Evolutionary conservation across 345 rosid species (phyloP).

Genomic region (Psidium friedrichsthalianum): DNA sequence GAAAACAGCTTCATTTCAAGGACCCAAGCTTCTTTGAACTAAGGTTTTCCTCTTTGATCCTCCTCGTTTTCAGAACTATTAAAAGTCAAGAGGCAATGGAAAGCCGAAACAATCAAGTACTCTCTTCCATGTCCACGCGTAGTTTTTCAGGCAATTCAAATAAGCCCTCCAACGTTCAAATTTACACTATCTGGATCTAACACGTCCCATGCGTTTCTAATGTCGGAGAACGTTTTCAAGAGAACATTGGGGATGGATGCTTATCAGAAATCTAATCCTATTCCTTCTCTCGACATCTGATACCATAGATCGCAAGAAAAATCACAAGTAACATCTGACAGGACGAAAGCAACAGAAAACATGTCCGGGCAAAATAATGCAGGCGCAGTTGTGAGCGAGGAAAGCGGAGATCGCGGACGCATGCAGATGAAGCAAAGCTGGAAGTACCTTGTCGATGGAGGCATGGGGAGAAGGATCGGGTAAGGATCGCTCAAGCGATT

Average conservation of each 20-base stretch:
- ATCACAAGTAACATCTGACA: not conserved
- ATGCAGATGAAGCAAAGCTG: not conserved
- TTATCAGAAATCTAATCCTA: not conserved
- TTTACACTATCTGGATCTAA: not conserved
- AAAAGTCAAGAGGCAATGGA: not conserved
- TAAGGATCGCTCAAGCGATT: slow-evolving; percentile 39
- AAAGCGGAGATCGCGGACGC: not conserved
- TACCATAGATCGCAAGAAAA: not conserved
- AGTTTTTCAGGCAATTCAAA: not conserved
- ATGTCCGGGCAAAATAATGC: not conserved
- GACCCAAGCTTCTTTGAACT: not conserved
- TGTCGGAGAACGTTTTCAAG: not conserved
- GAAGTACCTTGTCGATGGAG: slow-evolving; percentile 46
- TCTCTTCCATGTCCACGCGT: not conserved
- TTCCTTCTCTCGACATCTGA: not conserved
- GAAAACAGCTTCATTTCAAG: not conserved
- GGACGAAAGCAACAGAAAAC: not conserved
- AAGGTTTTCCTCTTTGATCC: not conserved
- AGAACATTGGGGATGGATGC: not conserved
- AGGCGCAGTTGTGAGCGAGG: not conserved
- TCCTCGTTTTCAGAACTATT: not conserved
- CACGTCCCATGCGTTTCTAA: not conserved
- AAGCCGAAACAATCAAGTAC: not conserved
- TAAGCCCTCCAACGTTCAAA: not conserved
- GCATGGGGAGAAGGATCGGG: slow-evolving; percentile 40